phyloP scores from a whole-genome alignment of 164 flowering plant genomes.

The Kalanchoe fedtschenkoi region DNA sequence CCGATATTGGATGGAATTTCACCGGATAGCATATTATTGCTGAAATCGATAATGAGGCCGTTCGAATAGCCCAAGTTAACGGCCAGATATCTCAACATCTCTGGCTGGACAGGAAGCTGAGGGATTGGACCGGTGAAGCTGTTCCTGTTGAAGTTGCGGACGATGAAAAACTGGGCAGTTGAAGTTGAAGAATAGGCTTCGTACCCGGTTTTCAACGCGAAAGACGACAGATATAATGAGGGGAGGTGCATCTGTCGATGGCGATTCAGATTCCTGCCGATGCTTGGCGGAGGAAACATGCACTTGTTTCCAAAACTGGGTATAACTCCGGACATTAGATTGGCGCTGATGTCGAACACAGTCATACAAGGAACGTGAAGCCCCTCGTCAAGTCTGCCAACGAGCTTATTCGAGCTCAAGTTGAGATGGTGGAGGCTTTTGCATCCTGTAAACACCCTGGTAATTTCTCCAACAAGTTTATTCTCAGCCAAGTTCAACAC shows the following conservation, averaged over 20 bases:
- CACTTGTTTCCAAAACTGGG: constrained; percentile 15
- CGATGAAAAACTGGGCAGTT: background rate
- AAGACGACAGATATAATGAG: constrained; percentile 8
- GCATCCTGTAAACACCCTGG: constrained; percentile 13
- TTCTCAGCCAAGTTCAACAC: constrained; percentile 25
- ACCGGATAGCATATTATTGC: constrained; percentile 18
- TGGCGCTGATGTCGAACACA: constrained; percentile 19
- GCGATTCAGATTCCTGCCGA: background rate
- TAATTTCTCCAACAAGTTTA: constrained; percentile 13
- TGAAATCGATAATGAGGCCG: constrained; percentile 16
- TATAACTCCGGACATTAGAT: constrained; percentile 18
- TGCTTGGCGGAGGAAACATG: background rate
- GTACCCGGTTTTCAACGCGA: background rate
- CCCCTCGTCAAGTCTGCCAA: constrained; percentile 23
- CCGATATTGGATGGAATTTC: constrained; percentile 14
- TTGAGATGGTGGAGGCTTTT: constrained; percentile 19
- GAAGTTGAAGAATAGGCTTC: constrained; percentile 6
- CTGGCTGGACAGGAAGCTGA: constrained; percentile 10
- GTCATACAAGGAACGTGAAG: constrained; percentile 28
- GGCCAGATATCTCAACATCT: constrained; percentile 8
- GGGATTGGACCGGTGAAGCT: constrained; percentile 16
- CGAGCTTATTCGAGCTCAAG: constrained; percentile 20
- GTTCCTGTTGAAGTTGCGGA: constrained; percentile 21
- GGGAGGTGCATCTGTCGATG: background rate
- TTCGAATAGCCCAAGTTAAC: constrained; percentile 9